Base-by-base conservation (phyloP, 2,329 filamentous ascomycete species). In the Talaromyces rugulosus region DNA sequence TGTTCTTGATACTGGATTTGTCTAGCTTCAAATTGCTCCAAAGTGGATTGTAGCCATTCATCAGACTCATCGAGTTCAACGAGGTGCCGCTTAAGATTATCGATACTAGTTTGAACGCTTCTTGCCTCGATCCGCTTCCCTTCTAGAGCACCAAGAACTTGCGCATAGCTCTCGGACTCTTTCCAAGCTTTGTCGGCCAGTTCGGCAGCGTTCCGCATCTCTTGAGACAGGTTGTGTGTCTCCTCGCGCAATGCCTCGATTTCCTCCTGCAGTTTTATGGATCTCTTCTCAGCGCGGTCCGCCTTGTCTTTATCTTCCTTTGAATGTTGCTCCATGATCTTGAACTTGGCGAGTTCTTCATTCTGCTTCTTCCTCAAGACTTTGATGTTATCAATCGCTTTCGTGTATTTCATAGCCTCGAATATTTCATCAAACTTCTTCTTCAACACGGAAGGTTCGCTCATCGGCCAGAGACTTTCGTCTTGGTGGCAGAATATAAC, bases 401-500 rank as follows among this genome's bases (percentile, higher is more conserved):
- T 97, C 36, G 93, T 96, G 76, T 98, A 99, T 74, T 96, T 97
- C 77, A 91, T 82, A 1, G 95, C 95, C 77, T 98, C 95, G 68
- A 99, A 99, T 11, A 99, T 99, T 73, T 96, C 92, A 72, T 99
- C 95, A 64, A 99, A 99, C 58, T 88, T 89, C 75, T 96, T 96
- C 77, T 99, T 99, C 57, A 99, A 81, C 0, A 86, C 86, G 0
- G 85, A 81, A 0, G 95, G 92, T 70, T 96, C 91, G 72, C 92
- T 96, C 83, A 99, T 88, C 0, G 95, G 95, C 95, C 95, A 99
- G 31, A 98, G 78, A 30, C 94, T 97, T 68, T 99, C 95, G 73
- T 99, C 95, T 73, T 99, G 95, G 72, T 99, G 95, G 74, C 95
- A 99, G 78, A 99, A 99, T 68, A 99, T 97, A 73, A 99, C 95